Evolutionary conservation across 108 stramenopile genomes (phyloP), one percentile per base, ranked within the genome.

Genomic region (Aurantiochytrium sp.): DNA sequence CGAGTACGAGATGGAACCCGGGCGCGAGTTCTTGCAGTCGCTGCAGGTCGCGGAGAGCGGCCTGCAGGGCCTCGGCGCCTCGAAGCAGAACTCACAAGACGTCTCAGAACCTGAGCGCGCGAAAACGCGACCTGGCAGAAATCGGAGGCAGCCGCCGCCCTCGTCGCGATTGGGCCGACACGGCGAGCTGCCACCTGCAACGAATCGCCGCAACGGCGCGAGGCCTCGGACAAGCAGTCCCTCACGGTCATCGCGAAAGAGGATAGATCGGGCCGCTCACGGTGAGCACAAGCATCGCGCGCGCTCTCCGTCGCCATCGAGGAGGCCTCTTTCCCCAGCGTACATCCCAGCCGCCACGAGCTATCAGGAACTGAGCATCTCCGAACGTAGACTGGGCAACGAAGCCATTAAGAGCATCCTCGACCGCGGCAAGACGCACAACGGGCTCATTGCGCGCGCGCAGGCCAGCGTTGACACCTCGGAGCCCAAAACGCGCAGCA

Each of bases 401-500:
- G 76, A 83, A 45, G 76, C 76, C n/a, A 83, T 83, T 45, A 83
- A 83, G 76, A 53, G 23, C 28, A 83, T 83, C 28, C 28, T 47
- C 49, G 76, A 83, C 28, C 76, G 76, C n/a, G 76, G 76, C 76
- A 47, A 53, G n/a, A 83, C 76, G n/a, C 76, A 83, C 4, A 83
- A 83, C 4, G 49, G 76, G 10, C 76, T 83, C 5, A 47, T 83
- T 35, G 76, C 45, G 45, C 45, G 76, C 19, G 51, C 76, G 19
- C 45, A 47, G 49, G 76, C 76, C 19, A 83, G 76, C 51, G 76
- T 83, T 12, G 76, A 83, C 28, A 83, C 76, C 28, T 83, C 76
- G 10, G 76, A 83, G 76, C 76, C 76, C n/a, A 23, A 23, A 12
- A 83, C 76, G 51, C 45, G 45, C n/a, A 83, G 51, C 25, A 83